Percentiles rank a stretch among this genome's conserved stretches.
Evolutionary conservation across 2,329 filamentous ascomycete genomes (phyloP).

Genomic region (Paramyrothecium roridum): DNA sequence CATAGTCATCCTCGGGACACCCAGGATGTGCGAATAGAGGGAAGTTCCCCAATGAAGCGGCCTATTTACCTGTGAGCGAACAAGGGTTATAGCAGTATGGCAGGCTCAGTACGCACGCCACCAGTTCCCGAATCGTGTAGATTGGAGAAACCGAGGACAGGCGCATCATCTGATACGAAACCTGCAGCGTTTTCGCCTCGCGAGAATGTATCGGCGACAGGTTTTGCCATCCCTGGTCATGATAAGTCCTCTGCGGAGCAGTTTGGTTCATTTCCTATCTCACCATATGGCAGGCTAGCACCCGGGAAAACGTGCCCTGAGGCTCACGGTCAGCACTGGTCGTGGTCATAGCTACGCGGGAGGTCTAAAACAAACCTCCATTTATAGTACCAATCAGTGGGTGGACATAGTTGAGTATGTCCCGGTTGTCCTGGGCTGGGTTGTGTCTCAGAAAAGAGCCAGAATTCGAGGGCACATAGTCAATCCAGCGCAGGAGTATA

Average conservation of each 20-base stretch:
- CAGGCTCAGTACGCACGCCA: constrained; percentile 8
- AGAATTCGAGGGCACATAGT: not conserved
- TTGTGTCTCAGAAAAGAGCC: not conserved
- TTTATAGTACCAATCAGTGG: constrained; percentile 58
- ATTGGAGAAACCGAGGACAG: constrained; percentile 48
- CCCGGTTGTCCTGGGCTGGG: not conserved
- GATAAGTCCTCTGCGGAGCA: not conserved
- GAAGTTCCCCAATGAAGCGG: constrained; percentile 48
- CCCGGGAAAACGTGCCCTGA: constrained; percentile 48
- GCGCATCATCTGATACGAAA: constrained; percentile 41
- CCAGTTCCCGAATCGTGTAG: constrained; percentile 41
- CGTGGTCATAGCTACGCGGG: too few relatives aligned
- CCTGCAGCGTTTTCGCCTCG: constrained; percentile 41
- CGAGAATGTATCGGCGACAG: constrained; percentile 13
- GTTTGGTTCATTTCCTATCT: not conserved
- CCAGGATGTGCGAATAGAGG: constrained; percentile 46
- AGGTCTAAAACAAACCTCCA: constrained; percentile 47
- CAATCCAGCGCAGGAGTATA: not conserved
- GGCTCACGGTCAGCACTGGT: not conserved
- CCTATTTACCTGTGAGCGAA: constrained; percentile 8
- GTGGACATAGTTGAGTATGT: constrained; percentile 40
- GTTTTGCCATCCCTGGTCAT: constrained; percentile 17
- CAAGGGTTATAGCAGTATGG: not conserved
- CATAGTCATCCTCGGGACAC: constrained; percentile 40
- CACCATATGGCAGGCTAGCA: constrained; percentile 42